These are phyloP conservation scores for Mrakia hoshinonis DNA, from an alignment of 768 basidiomycete species.

Conservation along the genomic window DNA sequence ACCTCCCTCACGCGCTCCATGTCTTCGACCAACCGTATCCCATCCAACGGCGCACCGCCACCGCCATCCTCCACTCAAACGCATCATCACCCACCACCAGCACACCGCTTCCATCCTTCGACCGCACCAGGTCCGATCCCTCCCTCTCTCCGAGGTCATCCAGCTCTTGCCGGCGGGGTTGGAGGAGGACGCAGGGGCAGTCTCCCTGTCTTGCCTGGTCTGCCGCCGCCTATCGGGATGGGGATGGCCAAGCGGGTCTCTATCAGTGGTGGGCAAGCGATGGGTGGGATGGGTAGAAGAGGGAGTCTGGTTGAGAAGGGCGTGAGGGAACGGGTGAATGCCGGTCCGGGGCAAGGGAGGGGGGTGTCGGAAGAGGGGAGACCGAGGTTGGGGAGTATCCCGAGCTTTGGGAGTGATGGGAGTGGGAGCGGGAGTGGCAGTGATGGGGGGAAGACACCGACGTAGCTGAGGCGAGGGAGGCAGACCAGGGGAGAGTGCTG, in stretches of 20 bases:
- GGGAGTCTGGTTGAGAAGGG: background rate
- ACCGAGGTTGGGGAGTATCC: slow-evolving; percentile 11
- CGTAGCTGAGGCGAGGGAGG: background rate
- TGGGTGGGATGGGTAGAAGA: background rate
- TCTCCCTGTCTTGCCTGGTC: background rate
- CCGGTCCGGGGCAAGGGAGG: background rate
- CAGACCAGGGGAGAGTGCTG: no score
- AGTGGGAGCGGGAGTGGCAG: background rate
- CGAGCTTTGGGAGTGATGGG: slow-evolving; percentile 3
- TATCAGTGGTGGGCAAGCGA: background rate
- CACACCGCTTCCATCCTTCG: background rate
- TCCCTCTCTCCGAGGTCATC: background rate
- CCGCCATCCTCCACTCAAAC: background rate
- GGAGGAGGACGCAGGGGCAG: background rate
- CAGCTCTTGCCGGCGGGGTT: background rate
- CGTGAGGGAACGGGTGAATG: background rate
- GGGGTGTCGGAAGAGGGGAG: background rate
- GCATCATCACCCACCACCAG: background rate
- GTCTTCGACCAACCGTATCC: background rate
- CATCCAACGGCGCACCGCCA: background rate
- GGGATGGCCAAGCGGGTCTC: background rate
- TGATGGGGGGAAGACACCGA: background rate
- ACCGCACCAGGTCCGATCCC: background rate
- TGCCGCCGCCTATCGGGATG: background rate
- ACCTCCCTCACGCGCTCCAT: slow-evolving; percentile 11